Percentiles rank a stretch among this genome's conserved stretches.
phyloP scores from a whole-genome alignment of 495 filamentous ascomycete species.

The Talaromyces stipitatus region DNA sequence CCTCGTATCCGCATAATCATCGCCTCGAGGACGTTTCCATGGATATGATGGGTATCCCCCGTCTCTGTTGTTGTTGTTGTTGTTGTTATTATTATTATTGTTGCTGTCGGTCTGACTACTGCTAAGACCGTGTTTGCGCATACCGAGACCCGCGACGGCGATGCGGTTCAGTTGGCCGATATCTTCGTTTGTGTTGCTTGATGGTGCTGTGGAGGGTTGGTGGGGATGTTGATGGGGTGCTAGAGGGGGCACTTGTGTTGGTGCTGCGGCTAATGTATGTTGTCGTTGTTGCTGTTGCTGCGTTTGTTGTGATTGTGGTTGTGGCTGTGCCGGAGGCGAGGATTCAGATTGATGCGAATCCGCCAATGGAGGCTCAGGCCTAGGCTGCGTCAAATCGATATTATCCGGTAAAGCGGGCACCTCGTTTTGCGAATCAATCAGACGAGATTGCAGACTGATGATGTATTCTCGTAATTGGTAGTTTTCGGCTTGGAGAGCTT shows the following conservation, averaged over 20 bases:
- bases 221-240: slow-evolving; percentile 14
- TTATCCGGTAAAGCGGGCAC: slow-evolving; percentile 71
- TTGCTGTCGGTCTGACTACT: neutral
- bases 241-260: slow-evolving; percentile 7
- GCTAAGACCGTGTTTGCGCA: slow-evolving; percentile 34
- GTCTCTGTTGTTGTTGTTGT: neutral
- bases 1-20: neutral
- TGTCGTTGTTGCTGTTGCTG: neutral
- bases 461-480: slow-evolving; percentile 87
- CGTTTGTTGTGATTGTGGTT: neutral
- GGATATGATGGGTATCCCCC: neutral
- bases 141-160: slow-evolving; percentile 37
- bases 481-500: slow-evolving; percentile 75
- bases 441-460: slow-evolving; percentile 79
- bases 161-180: slow-evolving; percentile 41
- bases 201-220: slow-evolving; percentile 16
- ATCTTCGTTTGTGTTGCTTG: slow-evolving; percentile 27
- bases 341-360: slow-evolving; percentile 4
- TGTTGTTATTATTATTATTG: neutral
- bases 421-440: slow-evolving; percentile 76
- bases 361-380: slow-evolving; percentile 16
- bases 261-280: slow-evolving; percentile 5
- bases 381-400: slow-evolving; percentile 43
- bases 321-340: neutral
- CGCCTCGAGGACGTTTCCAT: neutral